These are phyloP conservation scores for Solanum virginianum DNA, from an alignment of 257 asterid species.

Conservation along the genomic window DNA sequence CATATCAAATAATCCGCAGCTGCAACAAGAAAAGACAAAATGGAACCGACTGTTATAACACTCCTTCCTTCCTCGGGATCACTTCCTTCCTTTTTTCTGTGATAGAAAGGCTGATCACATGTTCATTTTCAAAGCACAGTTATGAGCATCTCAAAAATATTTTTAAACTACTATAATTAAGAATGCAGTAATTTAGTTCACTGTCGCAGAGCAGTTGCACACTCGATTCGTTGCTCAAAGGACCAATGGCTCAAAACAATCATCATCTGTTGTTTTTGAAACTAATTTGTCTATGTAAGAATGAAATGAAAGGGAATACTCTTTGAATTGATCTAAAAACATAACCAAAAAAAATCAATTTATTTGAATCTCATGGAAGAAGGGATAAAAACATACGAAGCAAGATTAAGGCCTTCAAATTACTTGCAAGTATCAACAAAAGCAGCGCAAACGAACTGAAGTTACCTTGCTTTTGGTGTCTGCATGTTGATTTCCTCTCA, in stretches of 20 bases:
- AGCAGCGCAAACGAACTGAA: not conserved
- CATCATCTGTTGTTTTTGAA: not conserved
- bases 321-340: not conserved
- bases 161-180: not conserved
- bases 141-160: not conserved
- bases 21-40: not conserved
- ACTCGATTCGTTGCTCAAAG: not conserved
- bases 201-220: not conserved
- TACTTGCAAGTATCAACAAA: not conserved
- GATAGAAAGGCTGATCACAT: not conserved
- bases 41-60: not conserved
- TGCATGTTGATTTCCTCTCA: conserved; percentile 43
- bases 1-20: not conserved
- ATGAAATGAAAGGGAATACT: not conserved
- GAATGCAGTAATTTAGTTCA: not conserved
- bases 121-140: not conserved
- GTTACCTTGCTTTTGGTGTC: conserved; percentile 71
- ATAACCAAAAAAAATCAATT: not conserved
- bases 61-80: not conserved
- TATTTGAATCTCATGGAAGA: not conserved
- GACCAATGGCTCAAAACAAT: not conserved
- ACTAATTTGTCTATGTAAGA: not conserved
- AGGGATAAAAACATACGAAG: not conserved
- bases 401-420: not conserved
- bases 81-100: not conserved